phyloP scores from a whole-genome alignment of 176 grass and related monocot species.

The Avena sativa region DNA sequence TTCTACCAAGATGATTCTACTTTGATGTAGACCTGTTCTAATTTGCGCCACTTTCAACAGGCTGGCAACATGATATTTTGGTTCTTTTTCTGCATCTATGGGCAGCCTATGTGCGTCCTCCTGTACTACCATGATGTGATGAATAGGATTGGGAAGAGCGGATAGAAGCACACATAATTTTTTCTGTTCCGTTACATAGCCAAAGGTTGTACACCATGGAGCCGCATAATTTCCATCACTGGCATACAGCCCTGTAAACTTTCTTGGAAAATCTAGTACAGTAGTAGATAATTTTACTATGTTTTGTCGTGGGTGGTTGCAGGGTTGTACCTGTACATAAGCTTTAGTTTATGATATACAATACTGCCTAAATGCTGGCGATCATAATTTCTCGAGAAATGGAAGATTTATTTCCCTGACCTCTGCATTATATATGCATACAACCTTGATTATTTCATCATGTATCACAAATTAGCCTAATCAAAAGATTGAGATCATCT shows the following conservation, averaged over 20 bases:
- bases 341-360: not conserved
- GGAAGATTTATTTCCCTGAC: not conserved
- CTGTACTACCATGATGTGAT: conserved; percentile 99
- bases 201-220: not conserved
- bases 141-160: conserved; percentile 67
- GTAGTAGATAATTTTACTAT: not conserved
- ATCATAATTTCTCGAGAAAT: not conserved
- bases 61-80: conserved; percentile 99
- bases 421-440: not conserved
- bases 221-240: not conserved
- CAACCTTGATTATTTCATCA: not conserved
- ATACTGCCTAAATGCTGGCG: not conserved
- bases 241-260: not conserved
- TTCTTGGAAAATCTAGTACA: not conserved
- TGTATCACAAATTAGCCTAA: not conserved
- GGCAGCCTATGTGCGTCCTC: conserved; percentile 94
- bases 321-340: conserved; percentile 40
- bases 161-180: not conserved
- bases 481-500: no score
- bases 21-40: conserved; percentile 36
- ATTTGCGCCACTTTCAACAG: conserved; percentile 47
- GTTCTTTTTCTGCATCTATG: conserved; percentile 97
- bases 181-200: conserved; percentile 2
- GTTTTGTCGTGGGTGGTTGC: not conserved
- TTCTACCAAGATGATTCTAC: not conserved